A percentile compares a stretch with the other conserved stretches of the same genome.
Conservation (phyloP, 768 basidiomycete species). For the Suillus luteus region DNA sequence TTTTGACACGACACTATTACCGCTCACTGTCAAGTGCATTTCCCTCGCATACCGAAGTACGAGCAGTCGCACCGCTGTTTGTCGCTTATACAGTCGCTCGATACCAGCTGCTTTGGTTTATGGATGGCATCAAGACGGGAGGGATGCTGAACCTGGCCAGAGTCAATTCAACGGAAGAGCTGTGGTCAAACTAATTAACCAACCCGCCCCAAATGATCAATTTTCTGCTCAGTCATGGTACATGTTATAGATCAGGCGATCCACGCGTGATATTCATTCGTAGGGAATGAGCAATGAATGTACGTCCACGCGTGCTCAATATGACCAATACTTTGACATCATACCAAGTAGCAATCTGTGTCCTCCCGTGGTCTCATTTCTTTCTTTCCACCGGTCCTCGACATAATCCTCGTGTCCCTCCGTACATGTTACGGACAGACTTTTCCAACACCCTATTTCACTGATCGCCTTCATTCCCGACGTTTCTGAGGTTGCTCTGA, state of each 20-base stretch:
- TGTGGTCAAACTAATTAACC: not conserved
- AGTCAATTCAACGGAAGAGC: not conserved
- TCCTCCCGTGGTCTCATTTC: not conserved
- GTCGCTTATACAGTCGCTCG: not conserved
- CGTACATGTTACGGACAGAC: not conserved
- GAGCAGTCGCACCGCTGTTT: not conserved
- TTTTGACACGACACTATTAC: not conserved
- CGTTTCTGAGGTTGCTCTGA: not conserved
- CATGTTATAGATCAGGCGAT: not conserved
- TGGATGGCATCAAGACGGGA: not conserved
- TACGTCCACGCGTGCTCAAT: not conserved
- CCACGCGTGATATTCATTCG: not conserved
- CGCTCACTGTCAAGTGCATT: not conserved
- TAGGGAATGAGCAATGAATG: not conserved
- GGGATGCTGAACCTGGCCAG: not conserved
- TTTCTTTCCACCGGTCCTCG: not conserved
- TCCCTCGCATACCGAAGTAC: not conserved
- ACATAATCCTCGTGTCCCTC: not conserved
- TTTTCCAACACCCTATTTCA: not conserved
- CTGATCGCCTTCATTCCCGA: not conserved
- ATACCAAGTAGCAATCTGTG: not conserved
- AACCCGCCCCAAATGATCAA: not conserved
- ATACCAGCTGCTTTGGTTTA: not conserved
- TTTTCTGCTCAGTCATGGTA: not conserved
- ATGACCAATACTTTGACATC: not conserved